These are phyloP conservation scores for Clavariopsis aquatica DNA, from an alignment of 495 filamentous ascomycete species.

Conservation along the genomic window DNA sequence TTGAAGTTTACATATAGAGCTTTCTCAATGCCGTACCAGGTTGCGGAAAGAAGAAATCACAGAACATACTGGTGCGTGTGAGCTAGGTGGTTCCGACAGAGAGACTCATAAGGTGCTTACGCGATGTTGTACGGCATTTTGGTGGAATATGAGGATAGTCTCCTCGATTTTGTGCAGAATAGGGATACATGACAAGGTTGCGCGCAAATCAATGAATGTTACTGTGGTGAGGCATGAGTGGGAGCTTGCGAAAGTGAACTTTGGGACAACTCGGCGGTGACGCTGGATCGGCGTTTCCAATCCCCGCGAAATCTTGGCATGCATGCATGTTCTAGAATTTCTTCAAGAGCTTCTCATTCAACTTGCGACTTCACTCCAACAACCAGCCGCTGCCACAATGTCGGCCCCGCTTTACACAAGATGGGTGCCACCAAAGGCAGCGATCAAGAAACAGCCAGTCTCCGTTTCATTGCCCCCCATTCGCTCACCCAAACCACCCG, in stretches of 20 bases:
- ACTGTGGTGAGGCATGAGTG: constrained; percentile 4
- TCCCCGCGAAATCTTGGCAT: constrained; percentile 34
- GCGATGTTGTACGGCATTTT: constrained; percentile 73
- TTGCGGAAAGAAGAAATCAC: constrained; percentile 99
- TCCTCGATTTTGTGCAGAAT: constrained; percentile 4
- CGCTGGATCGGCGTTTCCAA: constrained; percentile 16
- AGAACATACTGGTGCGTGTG: constrained; percentile 70
- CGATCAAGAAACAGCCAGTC: constrained; percentile 4
- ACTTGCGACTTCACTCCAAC: not conserved
- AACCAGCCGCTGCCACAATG: constrained; percentile 36
- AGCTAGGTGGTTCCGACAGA: not conserved
- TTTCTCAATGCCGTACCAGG: constrained; percentile 57
- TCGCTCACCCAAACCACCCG: not conserved
- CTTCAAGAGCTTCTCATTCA: constrained; percentile 8
- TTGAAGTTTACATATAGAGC: not conserved
- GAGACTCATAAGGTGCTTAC: constrained; percentile 47
- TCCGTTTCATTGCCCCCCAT: not conserved
- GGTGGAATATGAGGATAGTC: constrained; percentile 35
- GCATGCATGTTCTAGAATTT: constrained; percentile 7
- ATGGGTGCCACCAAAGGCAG: constrained; percentile 51
- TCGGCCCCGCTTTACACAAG: constrained; percentile 52
- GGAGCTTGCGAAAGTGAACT: not conserved
- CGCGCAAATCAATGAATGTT: not conserved
- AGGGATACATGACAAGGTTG: constrained; percentile 15
- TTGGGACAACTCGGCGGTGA: no score